These are phyloP conservation scores for Jamesozyma piceae DNA, from an alignment of 805 yeast genomes.

Conservation along the genomic window DNA sequence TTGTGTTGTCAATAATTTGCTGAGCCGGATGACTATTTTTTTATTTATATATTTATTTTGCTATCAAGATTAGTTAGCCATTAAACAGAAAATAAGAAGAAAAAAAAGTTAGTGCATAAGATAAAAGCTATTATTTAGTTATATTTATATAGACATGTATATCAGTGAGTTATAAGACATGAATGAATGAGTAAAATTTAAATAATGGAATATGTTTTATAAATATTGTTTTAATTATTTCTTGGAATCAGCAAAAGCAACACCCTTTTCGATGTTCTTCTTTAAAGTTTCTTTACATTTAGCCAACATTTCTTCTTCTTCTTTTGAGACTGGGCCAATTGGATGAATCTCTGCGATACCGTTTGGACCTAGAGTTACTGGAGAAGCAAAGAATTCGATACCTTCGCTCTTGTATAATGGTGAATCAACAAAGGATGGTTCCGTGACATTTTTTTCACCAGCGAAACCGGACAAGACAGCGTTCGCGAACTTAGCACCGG, in stretches of 20 bases:
- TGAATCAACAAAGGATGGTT: constrained; percentile 67
- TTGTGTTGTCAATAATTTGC: too few species aligned
- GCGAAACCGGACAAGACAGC: constrained; percentile 55
- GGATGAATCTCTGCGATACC: constrained; percentile 80
- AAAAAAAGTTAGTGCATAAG: too few species aligned
- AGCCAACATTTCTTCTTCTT: constrained; percentile 77
- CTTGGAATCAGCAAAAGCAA: constrained; percentile 50
- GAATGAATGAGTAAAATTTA: too few species aligned
- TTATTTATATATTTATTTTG: neutral
- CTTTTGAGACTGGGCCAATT: constrained; percentile 60
- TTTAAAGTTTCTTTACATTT: constrained; percentile 82
- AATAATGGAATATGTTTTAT: too few species aligned
- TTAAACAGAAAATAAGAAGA: neutral
- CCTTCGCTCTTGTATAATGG: constrained; percentile 82
- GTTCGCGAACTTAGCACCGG: constrained; percentile 71
- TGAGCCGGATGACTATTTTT: too few species aligned
- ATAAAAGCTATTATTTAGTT: too few species aligned
- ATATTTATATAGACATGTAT: too few species aligned
- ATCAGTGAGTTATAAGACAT: too few species aligned
- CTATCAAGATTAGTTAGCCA: too few species aligned
- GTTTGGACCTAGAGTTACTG: constrained; percentile 83
- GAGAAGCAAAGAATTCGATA: constrained; percentile 91
- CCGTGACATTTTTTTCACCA: constrained; percentile 55
- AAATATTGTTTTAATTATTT: too few species aligned
- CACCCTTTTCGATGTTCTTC: constrained; percentile 91